Evolutionary conservation across 1,284 basidiomycete genomes (phyloP).

Genomic region (Thelephora terrestris): DNA sequence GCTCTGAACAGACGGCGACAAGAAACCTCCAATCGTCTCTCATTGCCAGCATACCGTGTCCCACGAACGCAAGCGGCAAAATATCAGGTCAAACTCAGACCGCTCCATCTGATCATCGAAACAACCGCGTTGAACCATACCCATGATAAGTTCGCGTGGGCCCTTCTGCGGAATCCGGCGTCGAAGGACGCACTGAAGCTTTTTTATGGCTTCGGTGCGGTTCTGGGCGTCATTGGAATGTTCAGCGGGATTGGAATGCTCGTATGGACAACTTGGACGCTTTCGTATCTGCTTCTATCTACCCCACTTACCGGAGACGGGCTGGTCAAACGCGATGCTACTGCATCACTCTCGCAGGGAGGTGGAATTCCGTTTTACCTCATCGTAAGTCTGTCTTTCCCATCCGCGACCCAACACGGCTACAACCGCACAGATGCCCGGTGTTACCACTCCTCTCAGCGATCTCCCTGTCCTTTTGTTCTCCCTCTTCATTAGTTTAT

Average conservation of each 20-base stretch:
- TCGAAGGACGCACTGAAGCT: constrained; percentile 19
- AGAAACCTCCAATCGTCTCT: background rate
- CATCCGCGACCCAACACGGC: background rate
- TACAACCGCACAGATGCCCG: constrained; percentile 46
- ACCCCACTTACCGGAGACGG: background rate
- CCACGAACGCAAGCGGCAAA: constrained; percentile 2
- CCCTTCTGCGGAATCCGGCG: constrained; percentile 7
- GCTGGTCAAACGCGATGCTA: background rate
- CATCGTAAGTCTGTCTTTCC: constrained; percentile 31
- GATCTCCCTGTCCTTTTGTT: constrained; percentile 51
- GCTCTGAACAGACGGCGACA: constrained; percentile 5
- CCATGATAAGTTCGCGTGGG: constrained; percentile 35
- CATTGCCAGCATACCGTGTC: background rate
- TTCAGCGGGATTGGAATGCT: constrained; percentile 31
- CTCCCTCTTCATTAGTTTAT: constrained; percentile 48
- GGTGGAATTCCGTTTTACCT: constrained; percentile 22
- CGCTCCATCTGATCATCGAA: constrained; percentile 36
- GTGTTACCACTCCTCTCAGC: constrained; percentile 58
- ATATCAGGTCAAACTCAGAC: constrained; percentile 13
- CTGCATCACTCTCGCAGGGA: constrained; percentile 3
- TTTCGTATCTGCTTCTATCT: constrained; percentile 11
- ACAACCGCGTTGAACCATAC: constrained; percentile 41
- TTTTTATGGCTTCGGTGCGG: constrained; percentile 42
- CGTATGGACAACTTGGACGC: constrained; percentile 21
- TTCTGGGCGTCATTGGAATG: constrained; percentile 43